phyloP scores from a whole-genome alignment of 1,284 basidiomycete genomes.

The Rhodotorula sp. region DNA sequence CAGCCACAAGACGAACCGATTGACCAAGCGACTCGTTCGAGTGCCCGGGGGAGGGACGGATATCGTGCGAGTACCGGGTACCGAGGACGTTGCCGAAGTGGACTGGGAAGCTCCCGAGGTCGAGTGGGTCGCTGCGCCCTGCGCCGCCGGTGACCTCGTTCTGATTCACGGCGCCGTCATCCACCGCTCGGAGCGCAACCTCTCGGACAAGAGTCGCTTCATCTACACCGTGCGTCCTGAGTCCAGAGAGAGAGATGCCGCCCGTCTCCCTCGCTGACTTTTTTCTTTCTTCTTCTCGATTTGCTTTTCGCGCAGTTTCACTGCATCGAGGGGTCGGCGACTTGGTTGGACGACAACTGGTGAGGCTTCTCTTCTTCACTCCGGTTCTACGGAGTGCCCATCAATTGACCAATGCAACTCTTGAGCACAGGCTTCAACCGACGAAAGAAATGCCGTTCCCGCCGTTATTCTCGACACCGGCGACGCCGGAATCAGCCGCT shows the following conservation, averaged over 20 bases:
- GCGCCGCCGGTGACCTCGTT: slow-evolving; percentile 74
- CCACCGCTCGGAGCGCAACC: slow-evolving; percentile 73
- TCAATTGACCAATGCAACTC: background rate
- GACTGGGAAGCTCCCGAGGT: slow-evolving; percentile 49
- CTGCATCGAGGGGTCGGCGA: slow-evolving; percentile 55
- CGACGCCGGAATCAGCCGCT: background rate
- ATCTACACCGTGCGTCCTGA: slow-evolving; percentile 64
- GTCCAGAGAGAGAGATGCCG: background rate
- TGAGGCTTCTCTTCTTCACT: background rate
- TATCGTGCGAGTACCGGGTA: slow-evolving; percentile 62
- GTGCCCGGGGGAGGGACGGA: slow-evolving; percentile 60
- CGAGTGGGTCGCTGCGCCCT: slow-evolving; percentile 68
- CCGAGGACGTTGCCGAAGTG: slow-evolving; percentile 41
- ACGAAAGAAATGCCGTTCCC: slow-evolving; percentile 17
- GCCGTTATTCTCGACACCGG: background rate
- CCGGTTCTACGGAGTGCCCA: too few species aligned
- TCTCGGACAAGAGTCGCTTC: slow-evolving; percentile 67
- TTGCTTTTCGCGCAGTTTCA: slow-evolving; percentile 60
- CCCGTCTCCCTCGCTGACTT: too few species aligned
- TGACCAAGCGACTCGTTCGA: slow-evolving; percentile 79
- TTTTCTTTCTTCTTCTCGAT: background rate
- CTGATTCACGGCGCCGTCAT: slow-evolving; percentile 78
- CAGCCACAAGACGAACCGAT: slow-evolving; percentile 67
- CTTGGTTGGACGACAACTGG: slow-evolving; percentile 73
- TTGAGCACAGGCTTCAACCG: slow-evolving; percentile 10